Base-by-base conservation (phyloP, 108 stramenopile genomes). In the Nitzschia putrida region DNA sequence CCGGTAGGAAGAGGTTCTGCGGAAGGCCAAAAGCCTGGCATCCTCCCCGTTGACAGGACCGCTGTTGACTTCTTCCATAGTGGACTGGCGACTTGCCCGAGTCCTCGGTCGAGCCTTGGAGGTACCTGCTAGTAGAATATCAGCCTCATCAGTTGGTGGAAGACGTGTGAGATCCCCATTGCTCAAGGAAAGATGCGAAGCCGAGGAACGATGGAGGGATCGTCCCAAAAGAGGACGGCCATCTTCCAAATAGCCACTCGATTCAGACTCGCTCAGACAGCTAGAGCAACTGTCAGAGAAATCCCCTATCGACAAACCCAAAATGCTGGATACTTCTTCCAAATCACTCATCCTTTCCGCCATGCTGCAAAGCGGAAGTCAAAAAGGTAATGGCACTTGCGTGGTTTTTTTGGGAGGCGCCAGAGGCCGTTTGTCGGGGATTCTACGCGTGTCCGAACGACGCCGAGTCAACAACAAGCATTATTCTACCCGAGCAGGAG, bases 281-380 rank as follows among this genome's bases (percentile, higher is more conserved):
- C 61, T 63, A 1, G 61, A 37, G 44, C 61, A 63, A 47, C 61
- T 63, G 10, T 37, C 61, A 10, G 61, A 45, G 44, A 20, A 47
- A 22, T 63, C 61, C 4, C 21, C 61, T 64, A 69, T 65, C 20
- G 68, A 44, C n/a, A 74, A 49, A 34, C 29, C 29, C 29, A 34
- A 34, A 34, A 34, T 34, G 29, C 29, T 34, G 1, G 29, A 34
- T 1, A 4, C 29, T 34, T 34, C 29, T 34, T 34, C 29, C 29
- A 34, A 34, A 4, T 34, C 29, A 34, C 29, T 34, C 29, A 34
- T 34, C 29, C 29, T 34, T 34, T 34, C 29, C 29, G 29, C 29
- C 29, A 34, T 34, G 4, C 29, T 4, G 4, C 1, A 34, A 1
- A 34, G 4, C 3, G 29, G 29, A 34, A 34, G 29, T 34, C 29